Evolutionary conservation across 192 early-diverging fungal genomes (phyloP).

Genomic region (Pilobolus umbonatus): DNA sequence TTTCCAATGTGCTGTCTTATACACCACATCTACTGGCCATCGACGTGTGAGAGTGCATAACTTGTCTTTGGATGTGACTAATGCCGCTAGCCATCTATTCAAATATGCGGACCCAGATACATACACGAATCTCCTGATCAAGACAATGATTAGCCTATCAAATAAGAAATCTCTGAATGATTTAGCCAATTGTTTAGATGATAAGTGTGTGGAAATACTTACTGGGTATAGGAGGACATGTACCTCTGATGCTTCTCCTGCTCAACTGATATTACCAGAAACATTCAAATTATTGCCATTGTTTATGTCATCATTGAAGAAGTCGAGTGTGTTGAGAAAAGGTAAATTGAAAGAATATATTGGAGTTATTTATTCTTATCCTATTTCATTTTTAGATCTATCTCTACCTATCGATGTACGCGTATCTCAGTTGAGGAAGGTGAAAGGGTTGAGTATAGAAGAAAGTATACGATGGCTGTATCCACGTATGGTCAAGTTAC

Average conservation of each 20-base stretch:
- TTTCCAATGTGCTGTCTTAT: constrained; percentile 92
- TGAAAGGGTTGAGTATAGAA: constrained; percentile 71
- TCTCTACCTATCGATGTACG: constrained; percentile 76
- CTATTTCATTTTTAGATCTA: constrained; percentile 9
- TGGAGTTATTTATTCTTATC: constrained; percentile 7
- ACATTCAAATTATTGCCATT: constrained; percentile 91
- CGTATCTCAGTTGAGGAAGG: constrained; percentile 70
- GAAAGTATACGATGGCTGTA: constrained; percentile 81
- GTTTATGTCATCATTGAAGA: constrained; percentile 78
- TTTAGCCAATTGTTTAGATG: constrained; percentile 78
- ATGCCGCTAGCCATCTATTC: constrained; percentile 77
- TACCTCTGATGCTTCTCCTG: constrained; percentile 80
- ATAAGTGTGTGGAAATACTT: constrained; percentile 84
- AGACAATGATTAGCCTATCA: constrained; percentile 73
- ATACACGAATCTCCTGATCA: constrained; percentile 80
- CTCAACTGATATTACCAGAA: constrained; percentile 95
- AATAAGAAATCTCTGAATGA: constrained; percentile 62
- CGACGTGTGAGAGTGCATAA: constrained; percentile 93
- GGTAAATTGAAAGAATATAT: constrained; percentile 35
- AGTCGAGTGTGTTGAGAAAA: constrained; percentile 71
- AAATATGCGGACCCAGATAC: constrained; percentile 89
- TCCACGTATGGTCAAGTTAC: constrained; percentile 71
- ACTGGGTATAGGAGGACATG: constrained; percentile 89
- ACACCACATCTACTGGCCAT: constrained; percentile 85
- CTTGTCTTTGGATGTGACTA: constrained; percentile 70